phyloP scores from a whole-genome alignment of 1,139 yeast genomes.

The Yamadazyma friedrichii region DNA sequence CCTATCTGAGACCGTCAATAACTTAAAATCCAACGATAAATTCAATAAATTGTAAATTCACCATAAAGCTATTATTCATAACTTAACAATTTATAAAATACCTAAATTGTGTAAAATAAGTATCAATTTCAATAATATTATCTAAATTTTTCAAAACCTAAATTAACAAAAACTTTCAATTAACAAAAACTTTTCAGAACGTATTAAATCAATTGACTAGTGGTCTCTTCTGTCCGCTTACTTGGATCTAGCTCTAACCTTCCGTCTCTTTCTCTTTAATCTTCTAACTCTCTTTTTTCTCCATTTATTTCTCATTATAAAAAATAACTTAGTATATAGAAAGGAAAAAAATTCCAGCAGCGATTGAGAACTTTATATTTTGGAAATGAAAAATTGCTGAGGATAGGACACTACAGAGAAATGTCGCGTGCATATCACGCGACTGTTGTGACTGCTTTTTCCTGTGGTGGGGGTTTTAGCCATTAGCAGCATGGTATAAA shows the following conservation, averaged over 20 bases:
- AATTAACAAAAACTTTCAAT: not conserved
- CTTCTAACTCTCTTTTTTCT: conserved; percentile 99
- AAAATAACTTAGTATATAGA: conserved; percentile 13
- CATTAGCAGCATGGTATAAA: not conserved
- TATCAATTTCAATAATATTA: conserved; percentile 1
- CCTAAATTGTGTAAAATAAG: no score
- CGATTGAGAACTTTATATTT: conserved; percentile 5
- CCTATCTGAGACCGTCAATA: not conserved
- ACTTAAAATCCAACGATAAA: conserved; percentile 2
- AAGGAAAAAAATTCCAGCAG: conserved; percentile 10
- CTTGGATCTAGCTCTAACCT: conserved; percentile 99
- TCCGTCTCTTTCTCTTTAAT: conserved; percentile 99
- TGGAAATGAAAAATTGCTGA: not conserved
- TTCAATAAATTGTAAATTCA: not conserved
- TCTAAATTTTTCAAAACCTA: not conserved
- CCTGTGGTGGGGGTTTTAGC: not conserved
- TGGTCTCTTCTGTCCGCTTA: conserved; percentile 53
- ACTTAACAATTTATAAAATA: no score
- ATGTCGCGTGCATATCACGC: conserved; percentile 5
- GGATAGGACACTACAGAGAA: no score
- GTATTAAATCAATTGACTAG: conserved; percentile 5
- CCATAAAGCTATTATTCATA: no score
- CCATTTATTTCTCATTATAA: conserved; percentile 88
- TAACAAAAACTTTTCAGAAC: conserved; percentile 1
- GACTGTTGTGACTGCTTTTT: conserved; percentile 8